Base-by-base conservation (phyloP, 495 filamentous ascomycete genomes). In the Penicillium cataractarum region DNA sequence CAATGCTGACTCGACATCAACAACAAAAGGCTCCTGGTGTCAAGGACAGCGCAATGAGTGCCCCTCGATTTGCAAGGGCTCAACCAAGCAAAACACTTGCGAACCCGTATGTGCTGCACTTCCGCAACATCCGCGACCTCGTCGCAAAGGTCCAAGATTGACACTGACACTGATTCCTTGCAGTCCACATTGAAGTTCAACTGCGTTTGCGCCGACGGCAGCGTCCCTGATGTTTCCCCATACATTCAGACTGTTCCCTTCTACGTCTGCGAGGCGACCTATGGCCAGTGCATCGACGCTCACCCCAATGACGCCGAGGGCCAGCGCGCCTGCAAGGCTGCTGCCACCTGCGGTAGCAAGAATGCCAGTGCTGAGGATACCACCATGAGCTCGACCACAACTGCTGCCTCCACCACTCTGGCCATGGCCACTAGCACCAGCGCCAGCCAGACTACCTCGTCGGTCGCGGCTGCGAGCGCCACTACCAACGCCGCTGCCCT, bases 231-330 rank as follows among this genome's bases (percentile, higher is more conserved):
- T 66, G 78, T 86, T 63, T 67, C 71, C 27, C 70, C 71, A 57
- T 89, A 85, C 75, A 49, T 69, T 35, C 69, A 81, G 67, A 86
- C 84, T 27, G 71, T 89, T 33, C 87, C 87, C 44, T 86, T 79
- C 75, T 81, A 76, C 69, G 78, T 83, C 67, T 89, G 87, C 77
- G 52, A 81, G 44, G 70, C 67, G 27, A 82, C 75, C 66, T 83
- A 69, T 61, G 69, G 57, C 49, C 73, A 84, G 62, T 89, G 87
- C 74, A 80, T 86, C 64, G 39, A 64, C 5, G 58, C 72, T 40
- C 71, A 83, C 71, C 74, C 78, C 61, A 70, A 78, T 55, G 74
- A 83, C 68, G 73, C 78, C 29, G 64, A 71, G 10, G 77, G 71
- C 40, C 80, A 84, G 60, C 71, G 76, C 26, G 64, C 66, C 13